Conservation (phyloP, 192 early-diverging fungal species). For the Coemansia asiatica region DNA sequence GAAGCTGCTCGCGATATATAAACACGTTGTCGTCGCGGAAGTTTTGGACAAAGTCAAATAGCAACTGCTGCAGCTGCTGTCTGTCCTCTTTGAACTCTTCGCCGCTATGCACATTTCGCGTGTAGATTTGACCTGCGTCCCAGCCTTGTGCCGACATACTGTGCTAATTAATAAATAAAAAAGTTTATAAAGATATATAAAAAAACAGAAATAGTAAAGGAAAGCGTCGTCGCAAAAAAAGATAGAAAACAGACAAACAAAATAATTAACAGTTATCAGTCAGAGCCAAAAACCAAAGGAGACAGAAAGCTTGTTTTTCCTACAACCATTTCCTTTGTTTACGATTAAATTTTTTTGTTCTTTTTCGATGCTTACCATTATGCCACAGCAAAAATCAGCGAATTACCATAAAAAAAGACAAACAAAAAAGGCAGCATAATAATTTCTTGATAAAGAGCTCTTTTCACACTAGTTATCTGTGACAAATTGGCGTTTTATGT, state of each 20-base stretch:
- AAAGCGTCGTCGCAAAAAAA: not conserved
- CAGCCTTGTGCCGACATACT: constrained; percentile 68
- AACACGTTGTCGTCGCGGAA: constrained; percentile 83
- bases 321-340: not conserved
- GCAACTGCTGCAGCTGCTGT: constrained; percentile 63
- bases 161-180: too few species aligned
- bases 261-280: not conserved
- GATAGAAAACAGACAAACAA: not conserved
- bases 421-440: too few species aligned
- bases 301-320: too few species aligned
- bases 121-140: constrained; percentile 78
- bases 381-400: not conserved
- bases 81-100: constrained; percentile 61
- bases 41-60: constrained; percentile 82
- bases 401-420: not conserved
- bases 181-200: constrained; percentile 8
- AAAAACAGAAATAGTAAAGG: not conserved
- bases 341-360: constrained; percentile 3
- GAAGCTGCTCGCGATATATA: constrained; percentile 91
- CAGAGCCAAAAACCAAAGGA: too few species aligned
- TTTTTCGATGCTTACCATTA: too few species aligned
- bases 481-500: not conserved
- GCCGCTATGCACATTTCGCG: constrained; percentile 65
- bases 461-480: not conserved
- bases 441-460: too few species aligned